Evolutionary conservation across 768 basidiomycete species (phyloP), one percentile per base, ranked within the genome.

Genomic region (Royoungia palumana): DNA sequence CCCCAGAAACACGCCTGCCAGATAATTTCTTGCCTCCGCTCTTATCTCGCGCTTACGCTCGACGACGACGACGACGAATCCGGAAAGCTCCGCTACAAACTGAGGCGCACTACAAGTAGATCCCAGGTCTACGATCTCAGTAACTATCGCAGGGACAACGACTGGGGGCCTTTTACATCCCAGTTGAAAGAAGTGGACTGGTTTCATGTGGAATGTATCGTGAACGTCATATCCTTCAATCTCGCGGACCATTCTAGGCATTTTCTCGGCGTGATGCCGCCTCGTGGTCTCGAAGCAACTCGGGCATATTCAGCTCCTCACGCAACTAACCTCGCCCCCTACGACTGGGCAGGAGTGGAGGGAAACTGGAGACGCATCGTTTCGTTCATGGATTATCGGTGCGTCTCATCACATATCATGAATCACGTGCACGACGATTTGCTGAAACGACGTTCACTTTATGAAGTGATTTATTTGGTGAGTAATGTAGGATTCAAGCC

Each of bases 351-450:
- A 17, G 85, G 85, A 11, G 76, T 88, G 3, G 80, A 83, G 64
- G 87, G 87, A 7, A 76, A 72, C n/a, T 90, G 87, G 87, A 72
- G 77, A 54, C 71, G 87, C 64, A 81, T 82, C 51, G 80, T 89
- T 17, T 87, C 79, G 51, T 89, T 86, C 57, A 82, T 88, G 83
- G 87, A 89, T 69, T 87, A 87, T 64, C 75, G 82, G 85, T 84
- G 49, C 27, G 65, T 54, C 25, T 12, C 28, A 35, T 51, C 47
- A 9, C 5, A 22, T 35, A 49, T 42, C 19, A 6, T 24, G 27
- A 6, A 11, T 28, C 28, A 10, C 11, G 27, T 28, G 8, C 24
- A 4, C 22, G 74, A 74, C 21, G 72, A 76, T 47, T 70, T 66
- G 16, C 35, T 52, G 30, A 63, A 25, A 16, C 16, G 27, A 19